Conservation (phyloP, 768 basidiomycete genomes). For the Kwoniella europaea region DNA sequence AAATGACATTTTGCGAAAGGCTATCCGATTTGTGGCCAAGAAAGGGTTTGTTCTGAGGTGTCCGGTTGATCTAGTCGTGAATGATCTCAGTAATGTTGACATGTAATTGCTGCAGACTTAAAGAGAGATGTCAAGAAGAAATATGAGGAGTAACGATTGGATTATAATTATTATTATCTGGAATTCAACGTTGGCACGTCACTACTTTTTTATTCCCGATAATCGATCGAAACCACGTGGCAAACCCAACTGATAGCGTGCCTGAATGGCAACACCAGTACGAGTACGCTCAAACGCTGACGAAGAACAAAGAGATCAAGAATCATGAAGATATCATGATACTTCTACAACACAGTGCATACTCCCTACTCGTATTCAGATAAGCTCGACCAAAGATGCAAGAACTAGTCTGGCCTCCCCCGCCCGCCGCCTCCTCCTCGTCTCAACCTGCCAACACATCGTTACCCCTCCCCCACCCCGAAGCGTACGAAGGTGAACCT, state of each 20-base stretch:
- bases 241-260: not conserved
- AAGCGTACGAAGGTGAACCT: conserved; percentile 48
- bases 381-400: not conserved
- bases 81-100: not conserved
- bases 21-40: not conserved
- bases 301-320: not conserved
- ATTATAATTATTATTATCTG: conserved; percentile 11
- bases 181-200: conserved; percentile 7
- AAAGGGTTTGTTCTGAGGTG: not conserved
- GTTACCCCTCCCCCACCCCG: conserved; percentile 45
- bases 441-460: conserved; percentile 18
- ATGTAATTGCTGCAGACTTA: not conserved
- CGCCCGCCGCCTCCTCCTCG: conserved; percentile 12
- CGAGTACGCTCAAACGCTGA: not conserved
- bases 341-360: too few relatives aligned
- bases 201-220: not conserved
- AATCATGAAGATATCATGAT: too few relatives aligned
- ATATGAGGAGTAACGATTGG: not conserved
- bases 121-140: not conserved
- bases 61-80: not conserved
- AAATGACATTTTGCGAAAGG: conserved; percentile 7
- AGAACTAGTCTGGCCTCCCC: conserved; percentile 21
- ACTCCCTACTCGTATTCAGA: too few relatives aligned
- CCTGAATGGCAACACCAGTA: not conserved
- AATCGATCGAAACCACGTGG: not conserved